These are phyloP conservation scores for Quercus variabilis DNA, from an alignment of 306 rosid genomes.

Conservation along the genomic window DNA sequence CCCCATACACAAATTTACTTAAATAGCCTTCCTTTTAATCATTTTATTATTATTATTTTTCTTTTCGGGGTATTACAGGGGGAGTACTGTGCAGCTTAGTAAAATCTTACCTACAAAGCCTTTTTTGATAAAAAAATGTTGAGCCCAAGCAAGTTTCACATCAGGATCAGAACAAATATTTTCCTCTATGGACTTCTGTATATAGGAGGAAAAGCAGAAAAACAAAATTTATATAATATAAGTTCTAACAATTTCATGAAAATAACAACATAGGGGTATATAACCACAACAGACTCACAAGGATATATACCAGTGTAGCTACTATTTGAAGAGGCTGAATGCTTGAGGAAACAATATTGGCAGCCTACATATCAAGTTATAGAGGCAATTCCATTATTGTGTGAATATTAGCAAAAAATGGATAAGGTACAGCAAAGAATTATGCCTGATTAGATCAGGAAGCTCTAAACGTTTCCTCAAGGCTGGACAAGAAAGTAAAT, in stretches of 20 bases:
- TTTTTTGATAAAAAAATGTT: conserved; percentile 39
- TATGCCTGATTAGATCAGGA: not conserved
- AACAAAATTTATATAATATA: not conserved
- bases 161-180: conserved; percentile 37
- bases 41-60: too few relatives aligned
- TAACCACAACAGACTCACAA: not conserved
- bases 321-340: conserved; percentile 78
- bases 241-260: conserved; percentile 5
- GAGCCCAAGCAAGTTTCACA: conserved; percentile 54
- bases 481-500: not conserved
- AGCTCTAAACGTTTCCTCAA: not conserved
- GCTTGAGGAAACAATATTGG: conserved; percentile 59
- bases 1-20: too few relatives aligned
- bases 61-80: too few relatives aligned
- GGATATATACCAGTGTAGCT: conserved; percentile 36
- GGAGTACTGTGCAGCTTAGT: not conserved
- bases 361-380: conserved; percentile 37
- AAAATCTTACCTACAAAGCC: conserved; percentile 66
- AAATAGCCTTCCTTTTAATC: too few relatives aligned
- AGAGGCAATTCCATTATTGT: conserved; percentile 6
- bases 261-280: not conserved
- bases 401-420: not conserved
- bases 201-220: conserved; percentile 22
- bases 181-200: conserved; percentile 66
- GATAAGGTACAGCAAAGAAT: not conserved